Conservation (phyloP, 2,329 filamentous ascomycete genomes). For the Neofusicoccum sp. region DNA sequence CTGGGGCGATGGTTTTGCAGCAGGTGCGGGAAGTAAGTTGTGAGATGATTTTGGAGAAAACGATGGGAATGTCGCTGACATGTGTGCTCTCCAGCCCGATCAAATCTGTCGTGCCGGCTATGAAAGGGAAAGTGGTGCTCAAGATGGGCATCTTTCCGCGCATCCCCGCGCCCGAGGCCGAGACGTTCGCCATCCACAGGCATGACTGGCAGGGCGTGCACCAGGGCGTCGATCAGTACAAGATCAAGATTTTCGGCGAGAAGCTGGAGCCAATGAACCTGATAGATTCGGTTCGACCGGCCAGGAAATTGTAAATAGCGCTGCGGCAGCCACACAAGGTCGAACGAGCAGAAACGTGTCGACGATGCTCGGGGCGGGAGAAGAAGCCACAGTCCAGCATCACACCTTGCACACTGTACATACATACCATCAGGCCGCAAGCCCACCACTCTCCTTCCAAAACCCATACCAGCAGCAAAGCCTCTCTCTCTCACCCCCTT, state of each 20-base stretch:
- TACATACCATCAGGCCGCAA: no score
- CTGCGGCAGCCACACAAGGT: no score
- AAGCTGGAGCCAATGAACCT: constrained; percentile 30
- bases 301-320: no score
- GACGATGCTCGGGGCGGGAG: no score
- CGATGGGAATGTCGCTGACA: neutral
- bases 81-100: constrained; percentile 42
- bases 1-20: constrained; percentile 48
- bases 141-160: constrained; percentile 53
- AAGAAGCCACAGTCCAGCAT: no score
- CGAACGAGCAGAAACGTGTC: no score
- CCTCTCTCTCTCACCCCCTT: neutral
- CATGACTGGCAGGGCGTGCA: constrained; percentile 46
- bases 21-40: constrained; percentile 45
- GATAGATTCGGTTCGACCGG: no score
- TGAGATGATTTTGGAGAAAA: no score
- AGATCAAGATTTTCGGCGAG: constrained; percentile 40
- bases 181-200: constrained; percentile 44
- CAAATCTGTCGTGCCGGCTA: constrained; percentile 42
- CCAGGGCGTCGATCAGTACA: constrained; percentile 38
- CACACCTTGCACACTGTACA: no score
- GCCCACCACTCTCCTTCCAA: no score
- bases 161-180: constrained; percentile 47
- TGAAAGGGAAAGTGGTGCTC: constrained; percentile 41
- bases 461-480: neutral